Base-by-base conservation (phyloP, 2,329 filamentous ascomycete genomes). In the Paecilomyces formosus region DNA sequence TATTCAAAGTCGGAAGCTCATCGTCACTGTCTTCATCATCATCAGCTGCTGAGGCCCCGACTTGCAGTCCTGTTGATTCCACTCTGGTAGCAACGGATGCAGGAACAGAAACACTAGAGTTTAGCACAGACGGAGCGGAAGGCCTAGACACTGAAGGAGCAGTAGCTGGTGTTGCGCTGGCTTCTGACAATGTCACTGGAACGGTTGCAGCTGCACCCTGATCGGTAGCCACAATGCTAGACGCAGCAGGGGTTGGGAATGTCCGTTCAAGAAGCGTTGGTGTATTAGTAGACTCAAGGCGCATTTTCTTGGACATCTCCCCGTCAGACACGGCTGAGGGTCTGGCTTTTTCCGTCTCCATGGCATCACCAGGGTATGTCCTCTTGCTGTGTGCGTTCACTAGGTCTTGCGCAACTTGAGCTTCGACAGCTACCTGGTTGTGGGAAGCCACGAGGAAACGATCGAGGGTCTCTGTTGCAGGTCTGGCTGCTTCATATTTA, bases 1-100 rank as follows among this genome's bases (percentile, higher is more conserved):
- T 65, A 59, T 79, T 75, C 49, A 82, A 68, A 30, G 76, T 72
- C 1, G 80, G 80, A 61, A 81, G 74, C 57, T 80, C 80, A 61
- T 79, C 78, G 59, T 78, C 79, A 59, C 75, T 78, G 31, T 75
- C 74, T 55, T 77, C 74, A 30, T 64, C 62, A 28, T 63, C 62
- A 3, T 59, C 39, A 39, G 58, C 57, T 61, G 62, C 50, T 8
- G 61, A 55, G 6, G 55, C 49, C 22, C 33, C 45, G n/a, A 18
- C 13, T 21, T 33, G 18, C 53, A 39, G 30, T 21, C 28, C 18
- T n/a, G 63, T 68, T 65, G 30, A 61, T 58, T 53, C 66, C 62
- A 55, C 66, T 62, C 24, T 55, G 55, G 28, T 51, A 31, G 18
- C 13, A 15, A 39, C 54, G 53, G 50, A 28, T 28, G 50, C 50